These are phyloP conservation scores for Telfairia occidentalis DNA, from an alignment of 331 rosid genomes.

Conservation along the genomic window DNA sequence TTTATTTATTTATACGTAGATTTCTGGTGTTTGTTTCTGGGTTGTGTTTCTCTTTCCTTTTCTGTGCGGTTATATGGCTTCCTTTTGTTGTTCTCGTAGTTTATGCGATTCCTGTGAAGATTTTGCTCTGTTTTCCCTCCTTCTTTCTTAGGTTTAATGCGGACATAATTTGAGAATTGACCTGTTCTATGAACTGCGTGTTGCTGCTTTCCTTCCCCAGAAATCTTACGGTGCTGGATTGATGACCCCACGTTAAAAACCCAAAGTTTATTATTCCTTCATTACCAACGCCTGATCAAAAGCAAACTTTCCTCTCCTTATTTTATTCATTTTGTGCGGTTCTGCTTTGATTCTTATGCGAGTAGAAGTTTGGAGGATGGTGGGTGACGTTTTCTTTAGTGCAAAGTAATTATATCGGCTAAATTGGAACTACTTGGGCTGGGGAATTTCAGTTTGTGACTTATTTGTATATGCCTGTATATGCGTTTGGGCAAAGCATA, in stretches of 20 bases:
- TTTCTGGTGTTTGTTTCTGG: not conserved
- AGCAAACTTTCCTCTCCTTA: not conserved
- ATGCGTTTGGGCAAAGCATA: not conserved
- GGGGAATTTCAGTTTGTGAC: not conserved
- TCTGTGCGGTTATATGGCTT: not conserved
- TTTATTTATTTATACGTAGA: not conserved
- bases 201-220: not conserved
- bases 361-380: not conserved
- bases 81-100: not conserved
- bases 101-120: not conserved
- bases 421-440: not conserved
- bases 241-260: not conserved
- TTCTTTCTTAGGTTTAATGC: not conserved
- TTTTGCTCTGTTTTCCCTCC: not conserved
- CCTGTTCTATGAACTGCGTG: not conserved
- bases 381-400: slow-evolving; percentile 4
- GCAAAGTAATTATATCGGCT: not conserved
- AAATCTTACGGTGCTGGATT: not conserved
- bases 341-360: not conserved
- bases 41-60: not conserved
- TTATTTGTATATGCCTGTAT: not conserved
- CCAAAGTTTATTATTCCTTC: not conserved
- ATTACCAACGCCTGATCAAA: not conserved
- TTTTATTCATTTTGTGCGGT: not conserved
- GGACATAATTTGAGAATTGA: not conserved